Conservation (phyloP, 2,329 filamentous ascomycete genomes). For the Aspergillus unguis region DNA sequence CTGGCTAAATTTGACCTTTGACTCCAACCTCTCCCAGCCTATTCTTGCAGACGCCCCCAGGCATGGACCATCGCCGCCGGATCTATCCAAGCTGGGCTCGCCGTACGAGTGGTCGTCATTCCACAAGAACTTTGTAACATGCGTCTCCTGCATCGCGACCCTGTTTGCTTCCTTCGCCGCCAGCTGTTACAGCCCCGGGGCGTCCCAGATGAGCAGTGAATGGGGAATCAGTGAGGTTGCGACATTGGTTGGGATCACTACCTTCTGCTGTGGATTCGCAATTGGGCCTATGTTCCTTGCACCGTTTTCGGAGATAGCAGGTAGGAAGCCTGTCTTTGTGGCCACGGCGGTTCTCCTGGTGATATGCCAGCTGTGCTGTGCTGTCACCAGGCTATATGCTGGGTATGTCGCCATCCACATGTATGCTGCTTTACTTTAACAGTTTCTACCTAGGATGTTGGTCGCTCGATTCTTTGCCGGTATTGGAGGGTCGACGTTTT, state of each 20-base stretch:
- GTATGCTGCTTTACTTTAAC: too few species aligned
- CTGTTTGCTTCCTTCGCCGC: background rate
- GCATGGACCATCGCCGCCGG: background rate
- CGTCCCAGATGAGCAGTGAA: background rate
- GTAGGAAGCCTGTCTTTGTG: background rate
- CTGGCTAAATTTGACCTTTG: background rate
- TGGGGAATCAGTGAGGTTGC: background rate
- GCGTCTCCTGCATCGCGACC: background rate
- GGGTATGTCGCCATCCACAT: background rate
- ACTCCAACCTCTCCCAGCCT: background rate
- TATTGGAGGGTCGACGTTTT: conserved; percentile 50
- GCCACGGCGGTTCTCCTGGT: background rate
- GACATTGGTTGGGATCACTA: background rate
- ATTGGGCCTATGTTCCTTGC: background rate
- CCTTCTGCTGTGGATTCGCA: background rate
- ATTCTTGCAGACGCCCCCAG: background rate
- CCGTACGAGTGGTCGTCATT: background rate
- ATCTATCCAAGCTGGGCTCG: background rate
- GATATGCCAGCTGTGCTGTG: background rate
- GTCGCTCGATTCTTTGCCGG: background rate
- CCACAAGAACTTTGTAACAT: background rate
- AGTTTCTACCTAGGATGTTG: background rate
- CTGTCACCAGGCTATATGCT: background rate
- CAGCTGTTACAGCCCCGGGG: background rate
- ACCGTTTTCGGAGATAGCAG: background rate